These are phyloP conservation scores for Aspergillus unguis DNA, from an alignment of 2,329 filamentous ascomycete genomes.

Conservation along the genomic window DNA sequence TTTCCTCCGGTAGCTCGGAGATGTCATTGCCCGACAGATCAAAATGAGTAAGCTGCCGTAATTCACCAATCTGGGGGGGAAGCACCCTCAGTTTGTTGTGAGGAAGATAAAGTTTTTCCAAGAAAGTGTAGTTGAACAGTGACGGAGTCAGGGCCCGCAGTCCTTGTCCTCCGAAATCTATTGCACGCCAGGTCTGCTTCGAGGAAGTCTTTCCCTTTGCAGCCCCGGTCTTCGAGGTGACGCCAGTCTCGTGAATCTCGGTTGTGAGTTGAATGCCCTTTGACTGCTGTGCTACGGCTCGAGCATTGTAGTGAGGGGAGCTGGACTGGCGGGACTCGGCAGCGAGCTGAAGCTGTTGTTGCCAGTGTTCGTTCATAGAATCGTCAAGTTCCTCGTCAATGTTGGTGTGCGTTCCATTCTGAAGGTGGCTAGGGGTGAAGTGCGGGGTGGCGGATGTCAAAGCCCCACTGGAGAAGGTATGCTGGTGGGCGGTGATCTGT, in stretches of 20 bases:
- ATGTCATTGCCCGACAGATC: constrained; percentile 89
- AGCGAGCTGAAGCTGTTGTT: constrained; percentile 76
- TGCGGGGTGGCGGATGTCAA: constrained; percentile 52
- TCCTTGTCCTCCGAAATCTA: constrained; percentile 96
- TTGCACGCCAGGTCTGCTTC: constrained; percentile 82
- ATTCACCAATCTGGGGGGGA: constrained; percentile 75
- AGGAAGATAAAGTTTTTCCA: constrained; percentile 88
- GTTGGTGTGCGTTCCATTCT: constrained; percentile 57
- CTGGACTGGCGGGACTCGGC: constrained; percentile 69
- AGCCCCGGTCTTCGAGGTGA: constrained; percentile 63
- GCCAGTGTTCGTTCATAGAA: constrained; percentile 72
- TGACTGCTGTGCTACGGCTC: constrained; percentile 46
- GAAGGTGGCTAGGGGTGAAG: constrained; percentile 57
- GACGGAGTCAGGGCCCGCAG: constrained; percentile 74
- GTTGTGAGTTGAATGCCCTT: constrained; percentile 46
- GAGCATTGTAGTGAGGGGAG: constrained; percentile 67
- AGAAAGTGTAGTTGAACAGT: constrained; percentile 82
- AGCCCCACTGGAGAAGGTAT: constrained; percentile 48
- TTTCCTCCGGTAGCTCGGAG: constrained; percentile 75
- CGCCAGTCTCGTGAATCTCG: constrained; percentile 47
- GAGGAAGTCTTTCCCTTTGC: constrained; percentile 54
- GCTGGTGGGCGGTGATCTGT: constrained; percentile 48
- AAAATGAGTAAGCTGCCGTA: constrained; percentile 76
- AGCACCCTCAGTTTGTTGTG: constrained; percentile 83
- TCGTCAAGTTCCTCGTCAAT: constrained; percentile 57